A percentile compares a stretch with the other conserved stretches of the same genome.
These are phyloP conservation scores for Cladosporium oxysporum DNA, from an alignment of 2,329 filamentous ascomycete genomes.

Conservation along the genomic window DNA sequence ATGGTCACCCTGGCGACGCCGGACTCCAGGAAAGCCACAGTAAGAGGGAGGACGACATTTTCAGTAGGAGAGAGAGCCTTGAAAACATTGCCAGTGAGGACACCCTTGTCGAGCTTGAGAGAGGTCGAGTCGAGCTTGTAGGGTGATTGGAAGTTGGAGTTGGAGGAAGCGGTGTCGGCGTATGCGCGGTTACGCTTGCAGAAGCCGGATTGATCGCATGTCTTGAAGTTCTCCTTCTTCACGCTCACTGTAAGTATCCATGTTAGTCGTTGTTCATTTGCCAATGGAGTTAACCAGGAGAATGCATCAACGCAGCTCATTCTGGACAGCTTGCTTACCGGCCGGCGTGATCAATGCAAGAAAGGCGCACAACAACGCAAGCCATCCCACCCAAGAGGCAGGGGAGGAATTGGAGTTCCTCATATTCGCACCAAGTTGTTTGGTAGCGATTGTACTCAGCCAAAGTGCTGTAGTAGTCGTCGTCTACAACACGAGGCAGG, in stretches of 20 bases:
- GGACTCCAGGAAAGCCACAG: slow-evolving; percentile 84
- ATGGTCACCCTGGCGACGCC: slow-evolving; percentile 84
- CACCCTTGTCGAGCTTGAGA: slow-evolving; percentile 74
- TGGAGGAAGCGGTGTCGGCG: slow-evolving; percentile 71
- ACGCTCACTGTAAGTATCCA: slow-evolving; percentile 63
- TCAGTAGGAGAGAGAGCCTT: slow-evolving; percentile 73
- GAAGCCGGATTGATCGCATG: slow-evolving; percentile 92
- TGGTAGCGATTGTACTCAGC: neutral
- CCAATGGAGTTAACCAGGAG: neutral
- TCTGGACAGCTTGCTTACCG: slow-evolving; percentile 46
- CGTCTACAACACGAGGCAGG: neutral
- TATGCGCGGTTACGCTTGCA: slow-evolving; percentile 92
- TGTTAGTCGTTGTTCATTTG: neutral
- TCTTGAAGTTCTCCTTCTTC: slow-evolving; percentile 97
- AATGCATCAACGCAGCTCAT: neutral
- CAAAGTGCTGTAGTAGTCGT: slow-evolving; percentile 4
- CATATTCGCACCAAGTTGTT: slow-evolving; percentile 22
- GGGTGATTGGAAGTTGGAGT: slow-evolving; percentile 74
- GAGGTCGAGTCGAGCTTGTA: slow-evolving; percentile 75
- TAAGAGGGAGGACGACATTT: slow-evolving; percentile 77
- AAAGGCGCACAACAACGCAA: slow-evolving; percentile 57
- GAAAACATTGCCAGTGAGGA: slow-evolving; percentile 76
- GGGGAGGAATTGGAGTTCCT: slow-evolving; percentile 42
- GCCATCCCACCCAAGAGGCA: slow-evolving; percentile 65
- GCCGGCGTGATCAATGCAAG: slow-evolving; percentile 64